Percentiles rank a stretch among this genome's conserved stretches.
Evolutionary conservation across 108 stramenopile species (phyloP).

Genomic region (Conticribra weissflogii): DNA sequence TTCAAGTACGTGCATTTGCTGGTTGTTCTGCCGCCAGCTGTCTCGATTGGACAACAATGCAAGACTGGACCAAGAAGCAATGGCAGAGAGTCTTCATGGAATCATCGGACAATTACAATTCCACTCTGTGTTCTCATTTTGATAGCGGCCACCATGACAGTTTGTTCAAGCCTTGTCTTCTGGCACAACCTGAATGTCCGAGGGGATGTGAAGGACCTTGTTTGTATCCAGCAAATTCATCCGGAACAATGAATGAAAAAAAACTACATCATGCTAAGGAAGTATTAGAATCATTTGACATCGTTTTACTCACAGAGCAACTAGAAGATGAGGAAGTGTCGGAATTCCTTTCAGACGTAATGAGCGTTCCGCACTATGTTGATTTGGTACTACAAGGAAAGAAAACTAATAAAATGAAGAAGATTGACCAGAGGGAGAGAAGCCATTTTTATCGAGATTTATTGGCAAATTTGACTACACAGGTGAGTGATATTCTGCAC

Average conservation of each 20-base stretch:
- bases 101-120: too few species aligned
- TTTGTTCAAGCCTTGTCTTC: constrained; percentile 12
- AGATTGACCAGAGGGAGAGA: constrained; percentile 17
- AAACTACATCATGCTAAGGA: constrained; percentile 10
- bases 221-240: constrained; percentile 25
- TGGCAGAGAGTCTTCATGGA: background rate
- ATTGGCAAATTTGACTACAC: constrained; percentile 2
- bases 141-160: constrained; percentile 3
- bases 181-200: constrained; percentile 3
- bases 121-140: constrained; percentile 9
- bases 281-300: constrained; percentile 29
- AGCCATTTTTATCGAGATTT: constrained; percentile 38
- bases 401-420: constrained; percentile 9
- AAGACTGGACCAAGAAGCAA: background rate
- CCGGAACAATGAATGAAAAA: constrained; percentile 6
- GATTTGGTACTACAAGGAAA: constrained; percentile 7
- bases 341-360: constrained; percentile 29
- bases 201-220: constrained; percentile 34
- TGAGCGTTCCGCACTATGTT: constrained; percentile 35
- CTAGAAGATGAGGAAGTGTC: constrained; percentile 15
- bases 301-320: constrained; percentile 25
- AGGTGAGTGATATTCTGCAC: background rate
- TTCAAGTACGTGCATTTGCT: constrained; percentile 34
- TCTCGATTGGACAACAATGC: background rate
- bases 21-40: constrained; percentile 26